Evolutionary conservation across 2,329 filamentous ascomycete species (phyloP).

Genomic region (Leptographium wingfieldii): DNA sequence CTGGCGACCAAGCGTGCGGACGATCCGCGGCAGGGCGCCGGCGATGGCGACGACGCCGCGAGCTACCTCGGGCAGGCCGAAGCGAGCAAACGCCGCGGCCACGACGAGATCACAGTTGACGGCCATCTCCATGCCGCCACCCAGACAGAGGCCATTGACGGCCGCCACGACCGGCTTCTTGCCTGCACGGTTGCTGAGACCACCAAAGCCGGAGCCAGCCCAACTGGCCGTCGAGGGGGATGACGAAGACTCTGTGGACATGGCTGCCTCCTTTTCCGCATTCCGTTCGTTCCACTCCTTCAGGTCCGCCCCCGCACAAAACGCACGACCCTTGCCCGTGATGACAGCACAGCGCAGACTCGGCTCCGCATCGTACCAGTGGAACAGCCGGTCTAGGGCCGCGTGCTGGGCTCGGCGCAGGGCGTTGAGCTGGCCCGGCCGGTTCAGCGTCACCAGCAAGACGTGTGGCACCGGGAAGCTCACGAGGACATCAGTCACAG

Average conservation of each 20-base stretch:
- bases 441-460: slow-evolving; percentile 48
- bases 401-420: slow-evolving; percentile 36
- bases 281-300: slow-evolving; percentile 45
- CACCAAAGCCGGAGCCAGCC: slow-evolving; percentile 46
- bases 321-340: slow-evolving; percentile 50
- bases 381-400: slow-evolving; percentile 30
- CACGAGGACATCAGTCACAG: slow-evolving; percentile 27
- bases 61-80: slow-evolving; percentile 59
- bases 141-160: slow-evolving; percentile 62
- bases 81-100: slow-evolving; percentile 43
- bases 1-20: slow-evolving; percentile 52
- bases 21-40: slow-evolving; percentile 55
- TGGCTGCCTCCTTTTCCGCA: neutral
- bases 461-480: slow-evolving; percentile 40
- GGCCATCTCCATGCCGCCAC: slow-evolving; percentile 66
- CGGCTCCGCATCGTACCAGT: slow-evolving; percentile 52
- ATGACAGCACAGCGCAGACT: slow-evolving; percentile 48
- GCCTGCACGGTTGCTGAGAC: slow-evolving; percentile 50
- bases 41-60: slow-evolving; percentile 60
- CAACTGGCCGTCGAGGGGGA: slow-evolving; percentile 10
- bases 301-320: slow-evolving; percentile 57
- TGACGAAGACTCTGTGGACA: neutral
- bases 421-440: slow-evolving; percentile 45
- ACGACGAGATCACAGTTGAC: slow-evolving; percentile 62
- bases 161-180: slow-evolving; percentile 67